A percentile compares a stretch with the other conserved stretches of the same genome.
phyloP scores from a whole-genome alignment of 192 early-diverging fungal genomes.

The Podila epicladia region DNA sequence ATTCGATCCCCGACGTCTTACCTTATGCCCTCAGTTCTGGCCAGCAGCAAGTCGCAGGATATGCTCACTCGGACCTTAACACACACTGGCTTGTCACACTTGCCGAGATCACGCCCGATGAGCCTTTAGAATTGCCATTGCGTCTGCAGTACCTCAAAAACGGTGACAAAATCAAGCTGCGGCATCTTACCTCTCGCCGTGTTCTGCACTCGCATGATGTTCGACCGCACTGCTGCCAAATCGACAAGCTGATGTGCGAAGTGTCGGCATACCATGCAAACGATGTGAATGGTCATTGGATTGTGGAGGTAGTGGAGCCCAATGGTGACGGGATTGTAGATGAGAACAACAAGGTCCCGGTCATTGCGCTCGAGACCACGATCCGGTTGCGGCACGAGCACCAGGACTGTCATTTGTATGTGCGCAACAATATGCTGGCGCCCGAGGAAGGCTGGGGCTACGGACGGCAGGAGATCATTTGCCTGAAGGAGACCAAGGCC shows the following conservation, averaged over 20 bases:
- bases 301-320: conserved; percentile 70
- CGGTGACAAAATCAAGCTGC: conserved; percentile 77
- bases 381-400: conserved; percentile 74
- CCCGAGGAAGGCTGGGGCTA: conserved; percentile 79
- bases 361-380: conserved; percentile 62
- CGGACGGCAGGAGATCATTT: neutral
- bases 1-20: conserved; percentile 59
- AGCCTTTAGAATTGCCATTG: neutral
- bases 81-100: conserved; percentile 64
- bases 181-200: conserved; percentile 61
- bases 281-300: conserved; percentile 85
- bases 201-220: conserved; percentile 72
- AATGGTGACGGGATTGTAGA: conserved; percentile 22
- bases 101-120: neutral
- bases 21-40: conserved; percentile 66
- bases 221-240: conserved; percentile 3
- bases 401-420: conserved; percentile 76
- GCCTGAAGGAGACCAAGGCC: neutral
- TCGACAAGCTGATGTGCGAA: neutral
- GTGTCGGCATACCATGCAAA: conserved; percentile 64
- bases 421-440: conserved; percentile 24
- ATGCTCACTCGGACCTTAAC: conserved; percentile 67
- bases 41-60: conserved; percentile 74
- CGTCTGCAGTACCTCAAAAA: conserved; percentile 60
- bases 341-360: neutral